Evolutionary conservation across 441 rosid species (phyloP).

Genomic region (Adansonia madagascariensis): DNA sequence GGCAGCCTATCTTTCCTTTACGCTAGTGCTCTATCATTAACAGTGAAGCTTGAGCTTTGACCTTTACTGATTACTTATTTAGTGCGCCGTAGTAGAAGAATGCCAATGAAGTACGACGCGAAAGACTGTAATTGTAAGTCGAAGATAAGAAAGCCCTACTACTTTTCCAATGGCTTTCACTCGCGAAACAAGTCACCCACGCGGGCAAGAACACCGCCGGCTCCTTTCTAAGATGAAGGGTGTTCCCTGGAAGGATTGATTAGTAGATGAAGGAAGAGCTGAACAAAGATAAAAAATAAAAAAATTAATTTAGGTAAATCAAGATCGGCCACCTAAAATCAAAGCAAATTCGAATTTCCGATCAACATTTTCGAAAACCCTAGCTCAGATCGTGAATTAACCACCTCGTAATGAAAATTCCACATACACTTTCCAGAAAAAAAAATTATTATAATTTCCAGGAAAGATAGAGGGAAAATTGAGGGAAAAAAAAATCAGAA

Average conservation of each 20-base stretch:
- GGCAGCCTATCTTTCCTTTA: not conserved
- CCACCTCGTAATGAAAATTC: constrained; percentile 22
- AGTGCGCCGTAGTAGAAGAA: not conserved
- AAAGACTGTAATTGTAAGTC: not conserved
- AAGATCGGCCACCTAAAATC: constrained; percentile 56
- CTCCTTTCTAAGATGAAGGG: not conserved
- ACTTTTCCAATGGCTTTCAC: constrained; percentile 15
- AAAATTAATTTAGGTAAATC: constrained; percentile 10
- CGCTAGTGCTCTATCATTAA: constrained; percentile 6
- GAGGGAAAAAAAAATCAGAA: not conserved
- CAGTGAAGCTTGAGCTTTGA: not conserved
- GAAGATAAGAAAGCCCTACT: not conserved
- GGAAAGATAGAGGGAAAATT: constrained; percentile 7
- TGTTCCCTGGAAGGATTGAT: not conserved
- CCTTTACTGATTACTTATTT: not conserved
- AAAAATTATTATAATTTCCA: not conserved
- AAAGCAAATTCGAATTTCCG: constrained; percentile 45
- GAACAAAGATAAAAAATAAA: not conserved
- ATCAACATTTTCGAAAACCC: constrained; percentile 63
- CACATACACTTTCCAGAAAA: constrained; percentile 22
- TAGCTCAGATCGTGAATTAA: constrained; percentile 38
- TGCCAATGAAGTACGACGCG: constrained; percentile 4
- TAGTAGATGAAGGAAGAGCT: not conserved
- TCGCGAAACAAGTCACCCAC: not conserved
- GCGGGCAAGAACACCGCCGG: not conserved